Evolutionary conservation across 2,329 filamentous ascomycete species (phyloP).

Genomic region (Periconia sp.): DNA sequence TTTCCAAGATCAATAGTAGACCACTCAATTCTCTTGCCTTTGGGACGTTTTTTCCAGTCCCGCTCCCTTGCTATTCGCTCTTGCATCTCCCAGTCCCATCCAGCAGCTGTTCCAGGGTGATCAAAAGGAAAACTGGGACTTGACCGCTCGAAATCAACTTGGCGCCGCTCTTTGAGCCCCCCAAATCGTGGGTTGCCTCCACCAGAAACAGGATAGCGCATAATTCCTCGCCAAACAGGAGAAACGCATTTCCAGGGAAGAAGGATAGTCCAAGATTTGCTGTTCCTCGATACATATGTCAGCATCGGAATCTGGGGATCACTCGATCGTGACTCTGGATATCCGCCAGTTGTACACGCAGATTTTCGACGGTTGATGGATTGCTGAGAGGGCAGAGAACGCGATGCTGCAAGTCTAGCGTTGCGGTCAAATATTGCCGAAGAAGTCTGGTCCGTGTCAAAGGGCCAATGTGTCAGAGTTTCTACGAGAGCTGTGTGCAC

Average conservation of each 20-base stretch:
- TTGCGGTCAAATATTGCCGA: constrained; percentile 69
- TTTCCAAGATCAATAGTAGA: constrained; percentile 72
- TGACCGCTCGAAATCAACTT: constrained; percentile 78
- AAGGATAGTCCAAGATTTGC: constrained; percentile 73
- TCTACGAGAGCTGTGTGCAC: constrained; percentile 54
- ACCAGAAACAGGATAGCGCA: constrained; percentile 77
- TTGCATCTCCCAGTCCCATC: constrained; percentile 73
- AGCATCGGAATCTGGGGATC: constrained; percentile 81
- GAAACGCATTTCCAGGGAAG: constrained; percentile 89
- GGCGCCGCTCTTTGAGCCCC: constrained; percentile 75
- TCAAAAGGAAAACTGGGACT: constrained; percentile 86
- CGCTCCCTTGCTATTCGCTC: constrained; percentile 62
- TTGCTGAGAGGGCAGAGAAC: constrained; percentile 72
- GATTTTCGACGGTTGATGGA: constrained; percentile 76
- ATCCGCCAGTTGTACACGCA: constrained; percentile 62
- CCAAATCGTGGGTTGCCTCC: constrained; percentile 82
- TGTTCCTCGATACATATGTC: constrained; percentile 62
- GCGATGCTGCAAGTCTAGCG: constrained; percentile 64
- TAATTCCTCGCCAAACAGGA: constrained; percentile 81
- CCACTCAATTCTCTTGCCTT: constrained; percentile 78
- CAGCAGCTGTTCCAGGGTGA: constrained; percentile 75
- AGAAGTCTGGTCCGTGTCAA: constrained; percentile 55
- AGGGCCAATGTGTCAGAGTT: constrained; percentile 67
- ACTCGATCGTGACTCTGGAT: constrained; percentile 57
- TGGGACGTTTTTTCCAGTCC: constrained; percentile 76